These are phyloP conservation scores for Corniculantispora saksenae DNA, from an alignment of 2,329 filamentous ascomycete genomes.

Conservation along the genomic window DNA sequence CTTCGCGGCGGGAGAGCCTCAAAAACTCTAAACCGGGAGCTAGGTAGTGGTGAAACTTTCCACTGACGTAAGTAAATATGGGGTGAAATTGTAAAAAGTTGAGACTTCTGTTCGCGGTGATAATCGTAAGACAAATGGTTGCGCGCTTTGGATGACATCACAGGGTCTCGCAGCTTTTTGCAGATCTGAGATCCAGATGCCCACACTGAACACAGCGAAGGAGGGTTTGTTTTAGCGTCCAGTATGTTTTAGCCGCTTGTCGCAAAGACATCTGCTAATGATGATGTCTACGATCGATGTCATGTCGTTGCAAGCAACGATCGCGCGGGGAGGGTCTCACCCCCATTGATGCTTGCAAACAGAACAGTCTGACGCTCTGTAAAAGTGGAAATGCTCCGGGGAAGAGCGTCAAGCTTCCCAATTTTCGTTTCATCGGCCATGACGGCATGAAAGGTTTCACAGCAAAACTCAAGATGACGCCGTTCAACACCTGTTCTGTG, in stretches of 20 bases:
- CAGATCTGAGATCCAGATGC: neutral
- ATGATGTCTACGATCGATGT: neutral
- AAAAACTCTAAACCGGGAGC: neutral
- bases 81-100: neutral
- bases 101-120: neutral
- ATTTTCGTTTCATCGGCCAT: too few species aligned
- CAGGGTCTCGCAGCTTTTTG: neutral
- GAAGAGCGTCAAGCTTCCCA: neutral
- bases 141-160: too few species aligned
- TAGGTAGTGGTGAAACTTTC: neutral
- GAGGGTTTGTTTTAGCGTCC: too few species aligned
- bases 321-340: neutral
- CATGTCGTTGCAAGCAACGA: neutral
- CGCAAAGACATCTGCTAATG: too few species aligned
- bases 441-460: too few species aligned
- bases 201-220: neutral
- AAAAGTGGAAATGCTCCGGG: neutral
- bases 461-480: too few species aligned
- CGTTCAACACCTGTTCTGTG: too few species aligned
- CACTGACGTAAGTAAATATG: neutral
- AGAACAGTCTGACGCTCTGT: neutral
- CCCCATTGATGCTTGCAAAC: neutral
- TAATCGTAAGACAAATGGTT: neutral
- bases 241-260: too few species aligned
- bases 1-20: neutral